Base-by-base conservation (phyloP, 805 yeast genomes). In the Saccharomycopsis olivae region DNA sequence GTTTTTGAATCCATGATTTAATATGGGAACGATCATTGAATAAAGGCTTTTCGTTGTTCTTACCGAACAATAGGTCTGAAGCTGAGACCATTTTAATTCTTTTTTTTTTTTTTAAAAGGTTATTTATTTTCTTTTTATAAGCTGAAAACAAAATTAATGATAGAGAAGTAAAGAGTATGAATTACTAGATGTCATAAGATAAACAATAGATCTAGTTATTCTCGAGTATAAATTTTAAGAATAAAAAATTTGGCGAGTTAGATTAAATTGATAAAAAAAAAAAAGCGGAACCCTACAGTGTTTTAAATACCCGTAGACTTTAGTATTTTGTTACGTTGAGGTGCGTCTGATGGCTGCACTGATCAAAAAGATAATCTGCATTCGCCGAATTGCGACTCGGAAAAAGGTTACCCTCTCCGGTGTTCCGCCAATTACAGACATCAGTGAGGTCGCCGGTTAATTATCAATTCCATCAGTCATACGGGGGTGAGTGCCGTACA, bases 1-100 rank as follows among this genome's bases (percentile, higher is more conserved):
- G 29, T 10, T 39, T 35, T 30, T 46, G 49, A 18, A 46, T 35
- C 47, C 49, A 46, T 5, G 49, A 32, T 30, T 43, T 43, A 35
- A 46, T 46, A 24, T 43, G 36, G 9, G 31, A 29, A 17, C 47
- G 25, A 27, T 38, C 44, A 18, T 43, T 39, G 25, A 46, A 46
- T 27, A 43, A 14, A 8, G 43, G 47, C 16, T 35, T 39, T 29
- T 39, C 38, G 19, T 42, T 30, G 27, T 40, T 39, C 9, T 29
- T 17, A 20, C 44, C 43, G 25, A 43, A 43, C 11, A 43, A 23
- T 15, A 43, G 25, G 8, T 39, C 40, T 13, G 34, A 21, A 16
- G 47, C 47, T 18, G 43, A 33, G 13, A 36, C 16, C 20, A 30
- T 15, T 15, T 28, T 28, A 5, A n/a, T 28, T 8, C n/a, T 8